A percentile compares a stretch with the other conserved stretches of the same genome.
Evolutionary conservation across 1,284 basidiomycete genomes (phyloP).

Genomic region (Phellopilus nigrolimitatus): DNA sequence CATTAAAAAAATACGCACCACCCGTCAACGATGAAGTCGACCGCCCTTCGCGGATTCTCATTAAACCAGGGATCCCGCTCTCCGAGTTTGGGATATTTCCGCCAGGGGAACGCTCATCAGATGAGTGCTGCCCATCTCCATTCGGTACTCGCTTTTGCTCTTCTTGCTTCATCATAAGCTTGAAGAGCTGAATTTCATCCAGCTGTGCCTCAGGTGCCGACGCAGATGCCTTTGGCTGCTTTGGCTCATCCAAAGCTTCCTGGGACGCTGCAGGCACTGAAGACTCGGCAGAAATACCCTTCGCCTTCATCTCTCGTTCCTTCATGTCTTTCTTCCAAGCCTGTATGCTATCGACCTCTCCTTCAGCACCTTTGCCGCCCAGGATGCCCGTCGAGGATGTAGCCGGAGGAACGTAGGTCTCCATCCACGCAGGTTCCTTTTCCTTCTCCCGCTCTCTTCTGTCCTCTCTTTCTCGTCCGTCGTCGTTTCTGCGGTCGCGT

Average conservation of each 20-base stretch:
- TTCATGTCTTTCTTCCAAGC: slow-evolving; percentile 87
- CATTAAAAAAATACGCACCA: slow-evolving; percentile 3
- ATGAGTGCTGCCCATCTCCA: not conserved
- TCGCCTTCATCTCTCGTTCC: slow-evolving; percentile 63
- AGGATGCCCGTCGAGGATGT: slow-evolving; percentile 55
- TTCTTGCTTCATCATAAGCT: slow-evolving; percentile 79
- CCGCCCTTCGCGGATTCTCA: slow-evolving; percentile 3
- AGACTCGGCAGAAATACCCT: slow-evolving; percentile 18
- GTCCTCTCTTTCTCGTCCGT: slow-evolving; percentile 45
- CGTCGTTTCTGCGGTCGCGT: slow-evolving; percentile 50
- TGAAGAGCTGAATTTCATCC: slow-evolving; percentile 86
- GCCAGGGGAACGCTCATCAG: slow-evolving; percentile 2
- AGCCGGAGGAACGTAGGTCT: slow-evolving; percentile 65
- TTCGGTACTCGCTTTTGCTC: slow-evolving; percentile 49
- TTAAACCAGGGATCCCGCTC: slow-evolving; percentile 5
- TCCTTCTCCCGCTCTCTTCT: slow-evolving; percentile 61
- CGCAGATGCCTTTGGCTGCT: slow-evolving; percentile 18
- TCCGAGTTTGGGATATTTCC: not conserved
- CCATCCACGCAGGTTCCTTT: slow-evolving; percentile 90
- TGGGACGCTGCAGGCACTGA: slow-evolving; percentile 28
- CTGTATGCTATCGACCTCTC: slow-evolving; percentile 81
- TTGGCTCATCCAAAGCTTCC: not conserved
- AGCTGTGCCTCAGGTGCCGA: slow-evolving; percentile 39
- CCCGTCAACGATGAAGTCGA: not conserved
- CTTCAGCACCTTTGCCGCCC: slow-evolving; percentile 53